Base-by-base conservation (phyloP, 805 yeast species). In the Starmerella gropengiesseri region DNA sequence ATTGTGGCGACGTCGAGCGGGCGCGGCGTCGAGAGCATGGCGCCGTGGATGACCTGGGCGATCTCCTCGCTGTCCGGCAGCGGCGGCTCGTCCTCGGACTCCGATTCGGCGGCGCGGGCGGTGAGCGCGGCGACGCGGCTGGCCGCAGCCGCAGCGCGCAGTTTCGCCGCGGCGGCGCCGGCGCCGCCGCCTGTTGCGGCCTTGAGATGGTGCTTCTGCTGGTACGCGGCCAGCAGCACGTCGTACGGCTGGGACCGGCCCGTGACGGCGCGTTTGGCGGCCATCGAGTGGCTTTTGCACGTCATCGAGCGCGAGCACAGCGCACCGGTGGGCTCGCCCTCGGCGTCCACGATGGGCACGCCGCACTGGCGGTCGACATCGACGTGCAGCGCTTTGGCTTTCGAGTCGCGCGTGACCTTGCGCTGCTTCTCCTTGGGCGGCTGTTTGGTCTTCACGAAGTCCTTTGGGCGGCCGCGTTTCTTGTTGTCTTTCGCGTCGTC, bases 271-370 rank as follows among this genome's bases (percentile, higher is more conserved):
- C 97, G 74, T 56, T 89, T 89, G 23, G 96, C 95, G 26, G 96
- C 95, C 95, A 89, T 87, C 2, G 96, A 83, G 63, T 89, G 98
- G 0, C 96, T 85, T 59, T 89, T 89, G 70, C 98, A 89, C 0
- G 97, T 91, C 48, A 89, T 67, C 0, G 96, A 86, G 40, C 97
- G 71, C 2, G 95, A 96, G 68, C 98, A 89, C 54, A 77, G 78
- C 0, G 89, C 94, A 18, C 96, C 97, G 50, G 81, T 81, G 0
- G 94, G 84, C 32, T 37, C 29, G 17, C 50, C 50, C 7, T 33
- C 35, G 13, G 19, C 19, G 18, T 31, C 20, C 17, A 33, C 28
- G 45, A 91, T 66, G 7, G 86, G 81, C 12, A 91, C 98, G 61
- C 97, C 98, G 69, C 98, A 89, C 61, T 89, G 97, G 52, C 75